Conservation (phyloP, 2,329 filamentous ascomycete genomes). For the Cytospora chrysosperma region DNA sequence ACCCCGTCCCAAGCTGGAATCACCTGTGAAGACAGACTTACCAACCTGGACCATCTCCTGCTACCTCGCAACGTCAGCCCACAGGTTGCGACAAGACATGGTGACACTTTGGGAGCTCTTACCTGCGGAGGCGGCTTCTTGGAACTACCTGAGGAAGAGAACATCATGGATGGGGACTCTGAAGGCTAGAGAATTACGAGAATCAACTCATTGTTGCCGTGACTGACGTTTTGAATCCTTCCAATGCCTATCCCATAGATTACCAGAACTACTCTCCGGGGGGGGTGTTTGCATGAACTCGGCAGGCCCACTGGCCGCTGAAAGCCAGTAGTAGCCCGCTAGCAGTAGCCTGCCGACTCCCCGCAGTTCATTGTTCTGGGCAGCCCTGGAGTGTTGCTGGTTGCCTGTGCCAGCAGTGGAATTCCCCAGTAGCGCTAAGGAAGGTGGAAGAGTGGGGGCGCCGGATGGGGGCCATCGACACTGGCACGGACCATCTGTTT, state of each 20-base stretch:
- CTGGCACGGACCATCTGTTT: not conserved
- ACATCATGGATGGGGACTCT: conserved; percentile 45
- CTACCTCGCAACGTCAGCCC: conserved; percentile 39
- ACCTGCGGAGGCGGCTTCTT: conserved; percentile 75
- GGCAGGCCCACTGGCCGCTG: not conserved
- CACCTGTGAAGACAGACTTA: conserved; percentile 47
- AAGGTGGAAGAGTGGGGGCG: not conserved
- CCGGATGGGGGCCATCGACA: too few relatives aligned
- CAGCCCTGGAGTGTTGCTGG: too few relatives aligned
- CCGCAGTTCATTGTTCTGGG: not conserved
- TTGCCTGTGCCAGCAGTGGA: not conserved
- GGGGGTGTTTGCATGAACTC: conserved; percentile 5
- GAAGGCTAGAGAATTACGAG: not conserved
- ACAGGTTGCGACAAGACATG: conserved; percentile 23
- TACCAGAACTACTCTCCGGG: not conserved
- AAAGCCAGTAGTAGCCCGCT: not conserved
- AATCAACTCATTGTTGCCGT: conserved; percentile 23
- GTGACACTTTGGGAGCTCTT: conserved; percentile 34
- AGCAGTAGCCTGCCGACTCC: not conserved
- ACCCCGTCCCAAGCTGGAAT: conserved; percentile 25
- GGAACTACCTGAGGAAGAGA: conserved; percentile 62
- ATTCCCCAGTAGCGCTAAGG: not conserved
- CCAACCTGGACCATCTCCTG: conserved; percentile 99
- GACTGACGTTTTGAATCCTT: conserved; percentile 2
- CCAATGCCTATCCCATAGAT: conserved; percentile 1